Evolutionary conservation across 257 asterid species (phyloP), one percentile per base, ranked within the genome.

Genomic region (Cynanchum wilfordii): DNA sequence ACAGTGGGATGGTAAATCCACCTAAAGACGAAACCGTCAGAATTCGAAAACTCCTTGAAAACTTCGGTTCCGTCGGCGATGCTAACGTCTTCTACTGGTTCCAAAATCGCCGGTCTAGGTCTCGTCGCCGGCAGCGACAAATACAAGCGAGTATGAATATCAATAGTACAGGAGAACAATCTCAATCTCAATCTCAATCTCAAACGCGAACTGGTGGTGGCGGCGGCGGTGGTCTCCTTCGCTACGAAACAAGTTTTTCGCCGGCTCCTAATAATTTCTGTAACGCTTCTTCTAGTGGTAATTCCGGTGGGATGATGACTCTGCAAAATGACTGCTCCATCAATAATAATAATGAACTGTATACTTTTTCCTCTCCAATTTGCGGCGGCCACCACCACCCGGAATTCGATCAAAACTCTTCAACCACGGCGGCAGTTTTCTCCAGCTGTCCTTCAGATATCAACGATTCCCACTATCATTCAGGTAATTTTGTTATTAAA

Each of bases 11-110:
- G 96, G 96, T 89, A 0, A 91, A 91, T 65, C 97, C 97, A 0
- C 88, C 96, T 0, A 91, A 85, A 25, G 89, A 89, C 44, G 96
- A 91, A 72, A 91, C 96, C 0, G 82, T 79, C 7, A 69, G 87
- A 45, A 89, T 91, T 59, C 76, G 94, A 3, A 83, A 87, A 74
- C 82, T 89, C 6, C 92, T 91, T 2, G 90, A 91, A 79, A 85
- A 85, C 58, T 91, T 83, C 75, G 97, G 97, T 4, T 20, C 96
- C 0, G 96, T 91, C 2, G 97, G 87, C 17, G 96, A 91, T 38
- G 88, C 94, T 68, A 90, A 90, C 77, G 89, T 90, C 72, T 90
- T 90, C 85, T 90, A 90, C 82, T 91, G 97, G 97, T 91, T 91
- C 82, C 96, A 91, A 79, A 91, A 91, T 75, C 97, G 97, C 25